Conservation (phyloP, 2,329 filamentous ascomycete genomes). For the Thielaviopsis punctulata region DNA sequence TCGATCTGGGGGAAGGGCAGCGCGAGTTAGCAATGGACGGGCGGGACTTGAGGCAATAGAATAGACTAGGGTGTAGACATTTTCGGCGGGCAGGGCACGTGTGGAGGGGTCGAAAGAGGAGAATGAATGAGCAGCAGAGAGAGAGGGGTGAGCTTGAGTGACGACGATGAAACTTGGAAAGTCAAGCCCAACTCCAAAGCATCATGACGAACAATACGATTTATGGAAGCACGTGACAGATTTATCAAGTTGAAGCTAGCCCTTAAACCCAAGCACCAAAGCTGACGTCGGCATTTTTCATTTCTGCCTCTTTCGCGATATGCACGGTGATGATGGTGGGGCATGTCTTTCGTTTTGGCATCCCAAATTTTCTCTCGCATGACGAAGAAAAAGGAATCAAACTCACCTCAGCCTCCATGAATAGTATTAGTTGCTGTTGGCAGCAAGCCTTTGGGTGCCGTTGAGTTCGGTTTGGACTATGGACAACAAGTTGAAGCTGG, state of each 20-base stretch:
- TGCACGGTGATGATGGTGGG: not conserved
- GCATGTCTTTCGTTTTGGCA: not conserved
- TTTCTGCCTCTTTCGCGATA: not conserved
- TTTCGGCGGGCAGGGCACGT: not conserved
- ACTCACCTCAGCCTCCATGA: slow-evolving; percentile 12
- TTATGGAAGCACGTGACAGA: not conserved
- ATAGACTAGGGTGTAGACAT: not conserved
- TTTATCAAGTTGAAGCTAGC: not conserved
- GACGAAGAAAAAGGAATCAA: not conserved
- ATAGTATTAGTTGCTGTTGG: slow-evolving; percentile 5
- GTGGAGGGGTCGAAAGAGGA: slow-evolving; percentile 15
- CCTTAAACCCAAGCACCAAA: not conserved
- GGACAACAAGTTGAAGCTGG: too few relatives aligned
- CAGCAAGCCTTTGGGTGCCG: not conserved
- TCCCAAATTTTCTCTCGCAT: not conserved
- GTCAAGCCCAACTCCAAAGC: not conserved
- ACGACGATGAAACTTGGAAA: not conserved
- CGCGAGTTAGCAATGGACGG: not conserved
- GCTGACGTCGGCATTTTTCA: not conserved
- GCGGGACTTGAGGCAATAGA: too few relatives aligned
- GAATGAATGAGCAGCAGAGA: not conserved
- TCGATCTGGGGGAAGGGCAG: slow-evolving; percentile 45
- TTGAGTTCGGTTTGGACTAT: not conserved
- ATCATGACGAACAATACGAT: not conserved
- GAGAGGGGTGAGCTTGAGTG: not conserved